Evolutionary conservation across 805 yeast genomes (phyloP), one percentile per base, ranked within the genome.

Genomic region (Saturnispora serradocipensis): DNA sequence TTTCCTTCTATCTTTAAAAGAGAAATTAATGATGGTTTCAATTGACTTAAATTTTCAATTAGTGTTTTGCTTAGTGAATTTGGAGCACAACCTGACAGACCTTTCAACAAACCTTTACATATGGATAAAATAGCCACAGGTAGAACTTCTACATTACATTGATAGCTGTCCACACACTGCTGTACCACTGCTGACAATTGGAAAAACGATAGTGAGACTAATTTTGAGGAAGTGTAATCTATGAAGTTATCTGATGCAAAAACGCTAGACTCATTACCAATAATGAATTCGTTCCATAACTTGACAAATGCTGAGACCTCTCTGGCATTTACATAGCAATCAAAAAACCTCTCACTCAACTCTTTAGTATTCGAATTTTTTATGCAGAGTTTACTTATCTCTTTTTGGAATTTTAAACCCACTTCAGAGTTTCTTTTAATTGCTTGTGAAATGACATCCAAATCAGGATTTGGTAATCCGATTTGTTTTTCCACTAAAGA

Each of bases 351-450:
- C 8, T 48, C 50, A 10, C 53, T 38, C 20, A 49, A 45, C 13
- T n/a, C 43, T 18, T 25, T 13, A 35, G 48, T 50, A 32, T 18
- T 22, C 9, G 10, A 4, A 3, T 40, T 43, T 5, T 28, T 15
- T 1, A 55, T 22, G 3, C 54, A 35, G 4, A 54, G 13, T 1
- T 54, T 53, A 50, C 75, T 57, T 2, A 76, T 67, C 15, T 60
- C 54, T 3, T 64, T 60, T n/a, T 72, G 59, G 52, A 73, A 71
- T 27, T 72, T 64, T 15, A 77, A 66, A n/a, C 84, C 82, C 48
- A 84, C 67, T 51, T 80, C 84, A 3, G 80, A 70, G 62, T 83
- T 84, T 49, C 82, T 70, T 27, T 70, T 70, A 13, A 83, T 59
- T 4, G 83, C 65, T 35, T 75, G 68, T 1, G 64, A 67, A 4